Base-by-base conservation (phyloP, 352 stramenopile species). In the Globisporangium solare region DNA sequence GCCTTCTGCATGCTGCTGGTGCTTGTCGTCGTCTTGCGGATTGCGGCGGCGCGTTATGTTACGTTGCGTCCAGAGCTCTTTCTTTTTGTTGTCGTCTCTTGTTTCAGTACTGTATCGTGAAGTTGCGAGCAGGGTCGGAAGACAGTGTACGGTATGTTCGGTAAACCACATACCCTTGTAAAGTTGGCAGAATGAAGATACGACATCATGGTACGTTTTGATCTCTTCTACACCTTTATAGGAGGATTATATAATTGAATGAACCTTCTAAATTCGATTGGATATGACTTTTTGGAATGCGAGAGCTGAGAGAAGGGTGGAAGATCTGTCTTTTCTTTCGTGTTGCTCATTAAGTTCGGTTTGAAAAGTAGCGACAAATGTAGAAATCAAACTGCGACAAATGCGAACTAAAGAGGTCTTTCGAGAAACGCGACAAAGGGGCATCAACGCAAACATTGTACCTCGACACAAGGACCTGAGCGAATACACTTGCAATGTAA, bases 1-100 rank as follows among this genome's bases (percentile, higher is more conserved):
- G 62, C 41, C 61, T 79, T 82, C 60, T 82, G 73, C 73, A 82
- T 83, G 17, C 39, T 43, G 12, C 13, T 43, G n/a, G n/a, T n/a
- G 13, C 10, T 43, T n/a, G 13, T 15, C 39, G 39, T 43, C 39
- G 3, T 43, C 18, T n/a, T 43, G 12, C 10, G 39, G 39, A 43
- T n/a, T 43, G 39, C 39, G 39, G 11, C 3, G 37, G 13, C 39
- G 39, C 39, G 12, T 35, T 35, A 35, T 35, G 27, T 35, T 35
- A 35, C 27, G 7, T n/a, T 43, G 13, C 17, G 39, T 43, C 13
- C 18, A 13, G 39, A 43, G 39, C 39, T 15, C 39, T 43, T 43
- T 10, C 3, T 18, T 18, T 43, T 15, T 43, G 2, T 42, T 42
- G n/a, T 43, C 17, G 1, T n/a, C 12, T 10, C 7, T 35, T 35